phyloP scores from a whole-genome alignment of 73 alveolate species.

The Blepharisma stoltei region DNA sequence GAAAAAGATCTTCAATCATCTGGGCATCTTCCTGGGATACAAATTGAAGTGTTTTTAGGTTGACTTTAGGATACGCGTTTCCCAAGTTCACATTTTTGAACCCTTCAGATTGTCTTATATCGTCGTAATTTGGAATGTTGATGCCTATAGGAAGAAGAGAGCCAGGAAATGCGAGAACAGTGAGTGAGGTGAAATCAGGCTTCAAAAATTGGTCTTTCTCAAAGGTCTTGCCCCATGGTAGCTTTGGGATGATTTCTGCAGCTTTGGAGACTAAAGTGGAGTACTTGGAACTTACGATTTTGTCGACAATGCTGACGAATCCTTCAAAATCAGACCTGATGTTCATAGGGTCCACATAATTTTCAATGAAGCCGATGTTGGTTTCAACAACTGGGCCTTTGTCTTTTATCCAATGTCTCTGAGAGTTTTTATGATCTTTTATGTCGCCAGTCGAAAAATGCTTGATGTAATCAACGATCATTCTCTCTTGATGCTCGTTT shows the following conservation, averaged over 20 bases:
- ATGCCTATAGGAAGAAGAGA: slow-evolving; percentile 92
- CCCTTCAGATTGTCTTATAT: slow-evolving; percentile 83
- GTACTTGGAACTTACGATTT: slow-evolving; percentile 66
- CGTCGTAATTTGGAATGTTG: slow-evolving; percentile 92
- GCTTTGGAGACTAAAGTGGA: slow-evolving; percentile 67
- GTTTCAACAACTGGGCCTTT: slow-evolving; percentile 67
- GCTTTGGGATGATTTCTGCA: slow-evolving; percentile 60
- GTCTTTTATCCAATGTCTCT: slow-evolving; percentile 81
- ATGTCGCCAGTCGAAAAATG: slow-evolving; percentile 70
- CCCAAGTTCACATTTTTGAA: slow-evolving; percentile 88
- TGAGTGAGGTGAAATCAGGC: slow-evolving; percentile 89
- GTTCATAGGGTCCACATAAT: slow-evolving; percentile 84
- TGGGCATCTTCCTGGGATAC: slow-evolving; percentile 67
- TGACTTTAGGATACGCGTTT: slow-evolving; percentile 63
- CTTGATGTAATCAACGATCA: slow-evolving; percentile 61
- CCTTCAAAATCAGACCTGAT: slow-evolving; percentile 88
- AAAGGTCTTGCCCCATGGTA: slow-evolving; percentile 96
- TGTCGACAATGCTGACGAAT: slow-evolving; percentile 88
- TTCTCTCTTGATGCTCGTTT: slow-evolving; percentile 56
- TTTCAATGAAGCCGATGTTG: slow-evolving; percentile 87
- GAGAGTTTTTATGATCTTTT: slow-evolving; percentile 59
- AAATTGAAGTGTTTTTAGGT: slow-evolving; percentile 60
- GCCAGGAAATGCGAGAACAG: slow-evolving; percentile 79
- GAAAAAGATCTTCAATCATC: slow-evolving; percentile 53
- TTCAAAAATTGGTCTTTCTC: slow-evolving; percentile 73